Base-by-base conservation (phyloP, 2,329 filamentous ascomycete genomes). In the Ascocoryne sarcoides region DNA sequence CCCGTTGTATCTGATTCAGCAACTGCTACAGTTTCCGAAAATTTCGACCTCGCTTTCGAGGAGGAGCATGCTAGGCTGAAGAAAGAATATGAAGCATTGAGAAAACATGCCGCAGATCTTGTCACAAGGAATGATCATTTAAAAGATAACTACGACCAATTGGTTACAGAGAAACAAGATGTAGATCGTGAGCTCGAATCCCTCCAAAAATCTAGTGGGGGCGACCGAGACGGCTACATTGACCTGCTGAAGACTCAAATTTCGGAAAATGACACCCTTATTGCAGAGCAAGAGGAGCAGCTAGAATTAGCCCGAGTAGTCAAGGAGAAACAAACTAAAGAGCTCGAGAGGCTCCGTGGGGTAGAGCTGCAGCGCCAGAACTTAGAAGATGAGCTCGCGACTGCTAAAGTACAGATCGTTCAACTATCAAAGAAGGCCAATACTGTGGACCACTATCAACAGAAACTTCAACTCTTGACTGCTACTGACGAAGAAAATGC, bases 181-280 rank as follows among this genome's bases (percentile, higher is more conserved):
- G 62, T 84, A 33, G 74, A 82, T 51, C 70, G 73, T 35, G 62
- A 64, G 32, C 42, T 58, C 18, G 39, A 45, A 17, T 36, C 23
- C 9, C 46, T 55, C 14, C 41, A 55, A 44, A 50, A 52, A 40
- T 56, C 67, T 60, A 62, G 75, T 64, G 64, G 75, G 56, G 62
- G 66, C 60, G 66, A 65, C 59, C 73, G 64, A 56, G 70, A 64
- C 16, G 66, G 70, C 40, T 63, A 70, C 36, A 69, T 76, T 47
- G 65, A 66, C 61, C 61, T 69, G 44, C 63, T 82, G 50, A 67
- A 79, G 50, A 63, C 65, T 32, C 71, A 73, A 49, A 65, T 81
- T 17, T 72, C 73, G 30, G 76, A 86, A 51, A 78, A 83, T 53
- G 79, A 85, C 58, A 71, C 81, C 43, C 67, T 86, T 36, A 88